phyloP scores from a whole-genome alignment of 2,329 filamentous ascomycete genomes.

The Venturiaceae sp. region DNA sequence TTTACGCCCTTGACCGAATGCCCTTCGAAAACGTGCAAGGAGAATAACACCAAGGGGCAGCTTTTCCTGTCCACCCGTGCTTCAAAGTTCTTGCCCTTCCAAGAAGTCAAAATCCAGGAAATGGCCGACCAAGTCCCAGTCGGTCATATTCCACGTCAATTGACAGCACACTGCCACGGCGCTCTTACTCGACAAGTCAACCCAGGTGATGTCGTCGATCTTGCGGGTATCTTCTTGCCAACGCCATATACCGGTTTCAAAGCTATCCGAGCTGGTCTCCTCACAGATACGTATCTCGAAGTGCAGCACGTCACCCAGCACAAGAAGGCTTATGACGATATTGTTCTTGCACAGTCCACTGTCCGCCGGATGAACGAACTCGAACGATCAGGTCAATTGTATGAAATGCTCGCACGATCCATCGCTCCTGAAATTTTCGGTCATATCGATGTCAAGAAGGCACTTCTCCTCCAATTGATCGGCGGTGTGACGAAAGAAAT shows the following conservation, averaged over 20 bases:
- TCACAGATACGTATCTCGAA: constrained; percentile 95
- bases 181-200: constrained; percentile 78
- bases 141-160: constrained; percentile 85
- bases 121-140: constrained; percentile 99
- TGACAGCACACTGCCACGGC: constrained; percentile 86
- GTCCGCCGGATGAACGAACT: constrained; percentile 79
- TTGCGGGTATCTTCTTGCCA: constrained; percentile 90
- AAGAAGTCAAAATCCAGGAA: constrained; percentile 97
- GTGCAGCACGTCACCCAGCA: constrained; percentile 90
- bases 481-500: constrained; percentile 95
- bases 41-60: constrained; percentile 87
- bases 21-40: constrained; percentile 79
- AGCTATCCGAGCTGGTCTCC: constrained; percentile 88
- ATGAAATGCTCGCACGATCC: constrained; percentile 89
- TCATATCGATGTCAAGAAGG: constrained; percentile 96
- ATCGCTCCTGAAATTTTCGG: constrained; percentile 97
- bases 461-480: constrained; percentile 86
- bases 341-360: constrained; percentile 71
- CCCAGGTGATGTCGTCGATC: constrained; percentile 87
- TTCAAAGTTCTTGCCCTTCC: constrained; percentile 94
- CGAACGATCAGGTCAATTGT: constrained; percentile 78
- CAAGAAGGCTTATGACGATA: constrained; percentile 95
- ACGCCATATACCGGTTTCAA: constrained; percentile 99
- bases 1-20: constrained; percentile 82
- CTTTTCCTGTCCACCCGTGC: constrained; percentile 90